phyloP scores from a whole-genome alignment of 164 flowering plant species.

The Taxillus chinensis region DNA sequence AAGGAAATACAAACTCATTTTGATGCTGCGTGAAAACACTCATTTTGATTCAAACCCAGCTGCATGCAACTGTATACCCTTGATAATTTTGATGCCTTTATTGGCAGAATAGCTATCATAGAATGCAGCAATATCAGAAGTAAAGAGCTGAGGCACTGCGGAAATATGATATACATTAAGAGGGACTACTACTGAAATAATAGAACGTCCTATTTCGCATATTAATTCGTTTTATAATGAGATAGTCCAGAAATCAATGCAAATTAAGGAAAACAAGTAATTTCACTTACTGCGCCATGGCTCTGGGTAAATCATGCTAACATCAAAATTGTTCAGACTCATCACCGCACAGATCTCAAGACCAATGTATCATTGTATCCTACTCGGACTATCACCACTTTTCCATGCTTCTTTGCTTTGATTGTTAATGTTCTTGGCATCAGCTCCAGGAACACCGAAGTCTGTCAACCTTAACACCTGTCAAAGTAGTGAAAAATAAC shows the following conservation, averaged over 20 bases:
- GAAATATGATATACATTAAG: too few relatives aligned
- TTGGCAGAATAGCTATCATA: constrained; percentile 86
- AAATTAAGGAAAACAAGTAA: neutral
- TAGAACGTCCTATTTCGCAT: too few relatives aligned
- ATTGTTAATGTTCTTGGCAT: constrained; percentile 80
- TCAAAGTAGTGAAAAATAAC: constrained; percentile 4
- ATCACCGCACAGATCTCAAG: constrained; percentile 88
- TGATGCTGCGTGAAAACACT: constrained; percentile 12
- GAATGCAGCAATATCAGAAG: constrained; percentile 85
- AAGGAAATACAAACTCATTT: too few relatives aligned
- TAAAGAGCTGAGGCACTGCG: constrained; percentile 97
- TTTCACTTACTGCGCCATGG: constrained; percentile 98
- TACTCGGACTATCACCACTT: constrained; percentile 90
- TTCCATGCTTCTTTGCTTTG: constrained; percentile 71
- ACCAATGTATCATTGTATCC: constrained; percentile 98
- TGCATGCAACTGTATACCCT: constrained; percentile 99
- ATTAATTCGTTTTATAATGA: too few relatives aligned
- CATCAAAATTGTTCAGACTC: constrained; percentile 70
- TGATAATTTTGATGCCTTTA: constrained; percentile 77
- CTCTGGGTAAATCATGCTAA: constrained; percentile 91
- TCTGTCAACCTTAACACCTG: constrained; percentile 83
- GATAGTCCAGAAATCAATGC: neutral
- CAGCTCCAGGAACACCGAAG: constrained; percentile 88
- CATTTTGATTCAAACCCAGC: constrained; percentile 75
- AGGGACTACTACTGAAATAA: too few relatives aligned